A percentile compares a stretch with the other conserved stretches of the same genome.
Conservation (phyloP, 345 rosid genomes). For the Rhizophora apiculata region DNA sequence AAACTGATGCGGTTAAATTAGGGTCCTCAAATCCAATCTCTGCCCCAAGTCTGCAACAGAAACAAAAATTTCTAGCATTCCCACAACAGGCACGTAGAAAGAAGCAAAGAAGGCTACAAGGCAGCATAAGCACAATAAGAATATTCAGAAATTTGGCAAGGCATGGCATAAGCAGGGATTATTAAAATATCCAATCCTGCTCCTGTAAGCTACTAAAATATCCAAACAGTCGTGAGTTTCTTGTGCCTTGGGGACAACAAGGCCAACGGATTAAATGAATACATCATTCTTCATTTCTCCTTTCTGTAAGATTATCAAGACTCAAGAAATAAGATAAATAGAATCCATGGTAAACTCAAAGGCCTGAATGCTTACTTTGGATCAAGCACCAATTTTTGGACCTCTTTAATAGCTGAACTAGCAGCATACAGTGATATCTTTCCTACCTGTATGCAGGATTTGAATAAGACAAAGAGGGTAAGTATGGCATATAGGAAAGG, state of each 20-base stretch:
- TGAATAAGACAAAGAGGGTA: too few relatives aligned
- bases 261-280: neutral
- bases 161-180: neutral
- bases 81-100: neutral
- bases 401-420: constrained; percentile 94
- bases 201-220: neutral
- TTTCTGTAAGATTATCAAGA: neutral
- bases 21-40: constrained; percentile 88
- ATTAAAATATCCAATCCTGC: neutral
- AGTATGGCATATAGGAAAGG: neutral
- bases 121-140: neutral
- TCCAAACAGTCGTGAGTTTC: neutral
- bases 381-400: constrained; percentile 87
- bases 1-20: constrained; percentile 73
- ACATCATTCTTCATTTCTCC: neutral
- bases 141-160: neutral
- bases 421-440: constrained; percentile 91
- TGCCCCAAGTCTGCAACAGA: constrained; percentile 52
- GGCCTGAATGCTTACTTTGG: constrained; percentile 59
- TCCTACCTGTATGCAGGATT: constrained; percentile 54
- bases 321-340: neutral
- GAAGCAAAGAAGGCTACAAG: neutral
- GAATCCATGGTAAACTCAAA: neutral
- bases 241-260: neutral
- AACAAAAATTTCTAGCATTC: neutral